Conservation (phyloP, 2,329 filamentous ascomycete species). For the Botryotinia globosa region DNA sequence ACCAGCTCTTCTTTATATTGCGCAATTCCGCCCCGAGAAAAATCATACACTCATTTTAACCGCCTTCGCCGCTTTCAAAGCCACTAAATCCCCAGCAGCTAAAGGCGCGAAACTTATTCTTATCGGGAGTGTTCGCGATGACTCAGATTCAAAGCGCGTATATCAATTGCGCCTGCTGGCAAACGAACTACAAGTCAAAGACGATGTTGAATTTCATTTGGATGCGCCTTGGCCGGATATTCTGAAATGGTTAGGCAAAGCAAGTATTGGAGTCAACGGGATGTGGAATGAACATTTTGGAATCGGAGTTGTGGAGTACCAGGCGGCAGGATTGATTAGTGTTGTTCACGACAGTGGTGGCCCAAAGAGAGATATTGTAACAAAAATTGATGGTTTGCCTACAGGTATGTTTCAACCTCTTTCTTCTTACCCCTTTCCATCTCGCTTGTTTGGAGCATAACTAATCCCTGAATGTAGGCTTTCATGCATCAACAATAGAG, state of each 20-base stretch:
- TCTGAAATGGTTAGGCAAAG: constrained; percentile 70
- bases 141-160: constrained; percentile 74
- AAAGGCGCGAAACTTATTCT: constrained; percentile 69
- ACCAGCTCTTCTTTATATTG: constrained; percentile 82
- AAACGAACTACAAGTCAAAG: constrained; percentile 81
- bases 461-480: constrained; percentile 54
- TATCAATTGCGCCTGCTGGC: constrained; percentile 84
- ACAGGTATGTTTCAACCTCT: constrained; percentile 57
- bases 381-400: constrained; percentile 70
- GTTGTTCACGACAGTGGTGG: constrained; percentile 94
- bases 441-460: not conserved
- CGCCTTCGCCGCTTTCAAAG: constrained; percentile 76
- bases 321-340: constrained; percentile 87
- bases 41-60: constrained; percentile 86
- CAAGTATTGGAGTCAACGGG: constrained; percentile 86
- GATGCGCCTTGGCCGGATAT: constrained; percentile 90
- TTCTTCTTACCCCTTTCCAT: not conserved
- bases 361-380: constrained; percentile 89
- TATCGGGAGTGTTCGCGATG: constrained; percentile 88
- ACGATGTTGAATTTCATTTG: constrained; percentile 80
- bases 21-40: constrained; percentile 96
- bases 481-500: constrained; percentile 73
- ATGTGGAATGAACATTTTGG: constrained; percentile 99
- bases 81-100: constrained; percentile 50
- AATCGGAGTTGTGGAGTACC: constrained; percentile 97